Evolutionary conservation across 352 stramenopile species (phyloP), one percentile per base, ranked within the genome.

Genomic region (Phytophthora niederhauseri): DNA sequence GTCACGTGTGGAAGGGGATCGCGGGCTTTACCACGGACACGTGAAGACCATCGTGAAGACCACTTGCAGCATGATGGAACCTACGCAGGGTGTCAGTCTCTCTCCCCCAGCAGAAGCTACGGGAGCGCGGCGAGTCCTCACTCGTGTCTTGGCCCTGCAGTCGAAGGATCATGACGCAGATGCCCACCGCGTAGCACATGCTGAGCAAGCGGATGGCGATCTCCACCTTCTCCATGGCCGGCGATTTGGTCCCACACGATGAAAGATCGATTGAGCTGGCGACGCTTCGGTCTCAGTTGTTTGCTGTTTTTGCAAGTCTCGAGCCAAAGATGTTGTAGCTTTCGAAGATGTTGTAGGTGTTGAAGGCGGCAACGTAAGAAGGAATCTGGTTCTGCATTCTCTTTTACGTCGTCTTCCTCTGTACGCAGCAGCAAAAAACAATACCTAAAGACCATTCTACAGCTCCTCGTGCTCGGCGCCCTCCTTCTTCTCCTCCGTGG

Each of bases 41-140:
- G 87, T 92, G 73, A 92, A 92, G 28, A 90, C 85, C 84, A 95
- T 89, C 6, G 84, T 91, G 74, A 87, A 95, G 38, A 93, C 80
- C 15, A 84, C 89, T 26, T 90, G 75, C 45, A 92, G 64, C 82
- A 95, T 89, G 50, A 91, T 92, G 68, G 76, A 84, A 62, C 87
- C 82, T 93, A 43, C 49, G 49, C 11, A 43, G 41, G 53, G 49
- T n/a, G 64, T 48, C 11, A 67, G 51, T 43, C 17, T 31, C 48
- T 14, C 48, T 14, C 6, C 7, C 6, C 4, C 45, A 43, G 12
- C 34, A 11, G 15, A n/a, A 43, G 34, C 34, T 43, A 26, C 24
- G 24, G 24, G 2, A 43, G 34, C 6, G 15, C 34, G 12, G 9
- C 28, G 15, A 30, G n/a, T 57, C 19, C 66, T 61, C 50, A 93